Evolutionary conservation across 768 basidiomycete species (phyloP).

Genomic region (Mycena vulgaris): DNA sequence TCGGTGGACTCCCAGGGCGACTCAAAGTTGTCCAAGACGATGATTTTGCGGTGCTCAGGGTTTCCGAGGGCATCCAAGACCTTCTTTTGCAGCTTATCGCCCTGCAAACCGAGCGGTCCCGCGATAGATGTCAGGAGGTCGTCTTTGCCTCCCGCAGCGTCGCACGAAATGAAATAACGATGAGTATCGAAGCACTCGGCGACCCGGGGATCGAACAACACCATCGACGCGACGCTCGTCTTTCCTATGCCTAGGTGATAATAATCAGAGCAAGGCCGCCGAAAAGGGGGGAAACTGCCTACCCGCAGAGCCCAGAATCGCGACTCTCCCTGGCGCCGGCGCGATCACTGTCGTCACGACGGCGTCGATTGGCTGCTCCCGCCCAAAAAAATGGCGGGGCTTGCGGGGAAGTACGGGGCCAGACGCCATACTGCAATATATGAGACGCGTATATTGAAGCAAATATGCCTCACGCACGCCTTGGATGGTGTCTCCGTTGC

Average conservation of each 20-base stretch:
- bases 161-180: slow-evolving; percentile 38
- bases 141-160: slow-evolving; percentile 35
- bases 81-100: slow-evolving; percentile 37
- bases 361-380: slow-evolving; percentile 25
- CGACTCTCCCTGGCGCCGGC: slow-evolving; percentile 31
- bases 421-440: slow-evolving; percentile 16
- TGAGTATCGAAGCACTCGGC: slow-evolving; percentile 32
- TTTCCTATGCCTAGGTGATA: slow-evolving; percentile 34
- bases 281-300: not conserved
- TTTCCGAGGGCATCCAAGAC: slow-evolving; percentile 32
- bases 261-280: not conserved
- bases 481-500: slow-evolving; percentile 7
- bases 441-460: not conserved
- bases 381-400: slow-evolving; percentile 35
- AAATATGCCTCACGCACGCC: slow-evolving; percentile 23
- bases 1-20: slow-evolving; percentile 38
- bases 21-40: slow-evolving; percentile 44
- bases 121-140: slow-evolving; percentile 39
- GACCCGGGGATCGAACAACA: slow-evolving; percentile 33
- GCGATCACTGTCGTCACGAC: slow-evolving; percentile 28
- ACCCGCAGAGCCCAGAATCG: slow-evolving; percentile 39
- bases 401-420: slow-evolving; percentile 36
- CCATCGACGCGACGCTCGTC: slow-evolving; percentile 37
- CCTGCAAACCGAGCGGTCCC: slow-evolving; percentile 32
- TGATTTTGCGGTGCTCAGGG: slow-evolving; percentile 20